Base-by-base conservation (phyloP, 1,284 basidiomycete genomes). In the Cryptococcus jaspeensis region DNA sequence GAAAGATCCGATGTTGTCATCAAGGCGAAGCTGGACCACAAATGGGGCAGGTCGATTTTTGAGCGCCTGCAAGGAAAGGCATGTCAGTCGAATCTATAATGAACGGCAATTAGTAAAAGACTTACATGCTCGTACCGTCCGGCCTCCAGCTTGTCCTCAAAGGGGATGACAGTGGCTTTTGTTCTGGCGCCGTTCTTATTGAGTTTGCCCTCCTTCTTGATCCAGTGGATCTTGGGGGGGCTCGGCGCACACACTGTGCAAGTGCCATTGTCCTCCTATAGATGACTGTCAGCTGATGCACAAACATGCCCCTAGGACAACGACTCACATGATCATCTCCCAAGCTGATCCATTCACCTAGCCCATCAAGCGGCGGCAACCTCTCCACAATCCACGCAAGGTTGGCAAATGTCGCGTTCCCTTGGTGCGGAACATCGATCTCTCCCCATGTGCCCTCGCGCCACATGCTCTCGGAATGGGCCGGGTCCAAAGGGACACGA, bases 11-110 rank as follows among this genome's bases (percentile, higher is more conserved):
- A 80, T 72, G 44, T 70, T 62, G 8, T 85, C 81, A 56, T 88
- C 84, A n/a, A 90, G 78, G 60, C 85, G 88, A 35, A 95, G 82
- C 72, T 94, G 91, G 0, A 92, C 89, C 36, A 93, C 84, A 71
- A 97, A 94, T 0, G 93, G 88, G 43, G 83, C 84, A 0, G 93
- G 94, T 13, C 93, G 85, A 56, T 84, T 82, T 78, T 97, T 97
- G 56, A 97, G 81, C 23, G 89, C 85, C 60, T 92, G 35, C 0
- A 22, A 16, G 8, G n/a, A n/a, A 1, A 18, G 9, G 22, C 39
- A 9, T 51, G 56, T 38, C 2, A 23, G 44, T 13, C 32, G 12
- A 11, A 37, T 20, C 35, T 16, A 39, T 39, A 11, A n/a, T 20
- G n/a, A 15, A 35, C n/a, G 9, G 9, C n/a, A 47, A 36, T 13